Evolutionary conservation across 352 stramenopile genomes (phyloP).

Genomic region (Pythium aquatile): DNA sequence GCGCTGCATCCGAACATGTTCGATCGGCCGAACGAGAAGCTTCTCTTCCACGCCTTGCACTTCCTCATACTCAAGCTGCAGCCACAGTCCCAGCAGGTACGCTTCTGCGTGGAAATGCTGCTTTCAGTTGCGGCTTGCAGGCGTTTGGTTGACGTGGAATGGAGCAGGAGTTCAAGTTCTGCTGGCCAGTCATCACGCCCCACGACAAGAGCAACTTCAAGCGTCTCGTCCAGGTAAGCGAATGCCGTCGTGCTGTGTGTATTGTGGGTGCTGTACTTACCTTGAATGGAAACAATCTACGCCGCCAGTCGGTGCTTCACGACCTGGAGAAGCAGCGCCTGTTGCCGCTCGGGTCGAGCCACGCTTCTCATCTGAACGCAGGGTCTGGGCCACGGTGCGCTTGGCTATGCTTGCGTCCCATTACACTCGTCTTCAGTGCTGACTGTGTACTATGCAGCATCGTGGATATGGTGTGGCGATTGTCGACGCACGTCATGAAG

Average conservation of each 20-base stretch:
- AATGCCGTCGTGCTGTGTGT: not conserved
- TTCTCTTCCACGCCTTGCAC: slow-evolving; percentile 44
- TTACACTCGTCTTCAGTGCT: too few relatives aligned
- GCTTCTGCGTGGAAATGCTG: not conserved
- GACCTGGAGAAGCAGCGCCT: slow-evolving; percentile 46
- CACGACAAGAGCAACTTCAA: slow-evolving; percentile 68
- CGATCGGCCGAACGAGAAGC: slow-evolving; percentile 55
- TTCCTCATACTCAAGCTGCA: slow-evolving; percentile 43
- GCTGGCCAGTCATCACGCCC: slow-evolving; percentile 50
- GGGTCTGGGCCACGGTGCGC: slow-evolving; percentile 44
- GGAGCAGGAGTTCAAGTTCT: slow-evolving; percentile 48
- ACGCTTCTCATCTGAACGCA: slow-evolving; percentile 51
- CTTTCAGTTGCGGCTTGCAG: not conserved
- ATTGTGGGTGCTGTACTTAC: not conserved
- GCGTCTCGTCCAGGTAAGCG: slow-evolving; percentile 46
- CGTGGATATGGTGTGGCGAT: slow-evolving; percentile 51
- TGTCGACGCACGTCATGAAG: slow-evolving; percentile 47
- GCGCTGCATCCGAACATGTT: slow-evolving; percentile 40
- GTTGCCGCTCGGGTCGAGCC: slow-evolving; percentile 48
- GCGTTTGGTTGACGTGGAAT: not conserved
- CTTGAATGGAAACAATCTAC: not conserved
- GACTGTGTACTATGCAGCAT: slow-evolving; percentile 24
- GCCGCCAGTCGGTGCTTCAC: slow-evolving; percentile 31
- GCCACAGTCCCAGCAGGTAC: slow-evolving; percentile 25
- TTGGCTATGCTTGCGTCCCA: not conserved